Conservation (phyloP, 495 filamentous ascomycete genomes). For the Tuber umbilicatum region DNA sequence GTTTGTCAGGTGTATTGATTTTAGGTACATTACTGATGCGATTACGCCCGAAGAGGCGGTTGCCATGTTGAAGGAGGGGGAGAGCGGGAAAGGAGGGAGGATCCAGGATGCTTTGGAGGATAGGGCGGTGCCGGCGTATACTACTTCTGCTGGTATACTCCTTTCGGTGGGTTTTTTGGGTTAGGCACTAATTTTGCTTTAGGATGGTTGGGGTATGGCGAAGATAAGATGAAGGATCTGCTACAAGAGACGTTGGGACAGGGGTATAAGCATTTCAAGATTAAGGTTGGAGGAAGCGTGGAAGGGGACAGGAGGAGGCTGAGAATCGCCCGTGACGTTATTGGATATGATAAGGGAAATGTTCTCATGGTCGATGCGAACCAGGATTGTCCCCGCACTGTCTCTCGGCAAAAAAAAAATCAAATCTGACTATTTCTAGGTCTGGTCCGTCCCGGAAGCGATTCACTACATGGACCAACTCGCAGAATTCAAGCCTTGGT, state of each 20-base stretch:
- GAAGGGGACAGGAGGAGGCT: conserved; percentile 65
- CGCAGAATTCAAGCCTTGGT: conserved; percentile 78
- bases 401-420: conserved; percentile 16
- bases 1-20: conserved; percentile 81
- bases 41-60: conserved; percentile 80
- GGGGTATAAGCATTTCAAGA: conserved; percentile 84
- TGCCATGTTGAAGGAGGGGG: conserved; percentile 56
- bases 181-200: not conserved
- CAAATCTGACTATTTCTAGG: conserved; percentile 39
- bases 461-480: conserved; percentile 81
- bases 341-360: conserved; percentile 81
- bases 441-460: conserved; percentile 88
- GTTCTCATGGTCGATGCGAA: conserved; percentile 94
- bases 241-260: conserved; percentile 63
- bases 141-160: conserved; percentile 61
- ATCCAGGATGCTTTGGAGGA: conserved; percentile 62
- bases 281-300: conserved; percentile 73
- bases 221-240: conserved; percentile 71
- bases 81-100: conserved; percentile 59
- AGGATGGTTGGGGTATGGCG: conserved; percentile 84
- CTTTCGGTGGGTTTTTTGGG: not conserved
- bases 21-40: conserved; percentile 90
- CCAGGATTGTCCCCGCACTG: conserved; percentile 46
- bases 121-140: conserved; percentile 80
- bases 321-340: conserved; percentile 67